Conservation (phyloP, 805 yeast genomes). For the Saturnispora mendoncae region DNA sequence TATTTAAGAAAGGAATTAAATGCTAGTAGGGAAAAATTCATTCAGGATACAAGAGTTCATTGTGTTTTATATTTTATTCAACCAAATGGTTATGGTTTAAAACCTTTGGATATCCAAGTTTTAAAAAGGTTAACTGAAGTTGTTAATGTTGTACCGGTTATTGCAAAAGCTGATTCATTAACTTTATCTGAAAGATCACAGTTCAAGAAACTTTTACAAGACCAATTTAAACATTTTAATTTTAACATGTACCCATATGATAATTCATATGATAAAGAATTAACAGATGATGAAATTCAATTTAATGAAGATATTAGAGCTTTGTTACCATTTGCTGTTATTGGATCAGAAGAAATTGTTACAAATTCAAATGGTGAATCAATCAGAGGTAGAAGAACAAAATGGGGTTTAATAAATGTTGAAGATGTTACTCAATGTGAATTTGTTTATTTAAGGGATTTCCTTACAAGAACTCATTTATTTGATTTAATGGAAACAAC, state of each 20-base stretch:
- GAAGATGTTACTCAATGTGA: constrained; percentile 95
- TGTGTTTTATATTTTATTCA: constrained; percentile 85
- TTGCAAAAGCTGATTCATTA: constrained; percentile 87
- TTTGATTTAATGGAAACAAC: constrained; percentile 96
- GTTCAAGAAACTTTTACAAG: constrained; percentile 69
- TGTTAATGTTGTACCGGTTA: constrained; percentile 89
- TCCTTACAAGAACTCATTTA: constrained; percentile 88
- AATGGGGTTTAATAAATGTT: constrained; percentile 89
- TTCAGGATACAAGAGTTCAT: constrained; percentile 87
- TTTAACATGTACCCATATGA: constrained; percentile 83
- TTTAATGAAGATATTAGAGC: constrained; percentile 66
- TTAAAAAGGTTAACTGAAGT: constrained; percentile 79
- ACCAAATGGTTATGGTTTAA: constrained; percentile 82
- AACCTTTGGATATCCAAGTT: constrained; percentile 72
- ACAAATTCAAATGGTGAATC: constrained; percentile 61
- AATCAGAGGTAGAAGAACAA: constrained; percentile 84
- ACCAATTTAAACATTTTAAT: constrained; percentile 63
- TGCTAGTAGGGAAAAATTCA: constrained; percentile 78
- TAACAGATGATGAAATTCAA: constrained; percentile 64
- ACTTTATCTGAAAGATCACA: constrained; percentile 76
- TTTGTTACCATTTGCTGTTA: constrained; percentile 86
- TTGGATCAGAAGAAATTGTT: constrained; percentile 79
- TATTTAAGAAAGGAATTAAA: constrained; percentile 90
- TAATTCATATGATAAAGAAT: constrained; percentile 25
- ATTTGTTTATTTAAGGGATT: constrained; percentile 87